These are phyloP conservation scores for Nepenthes gracilis DNA, from an alignment of 148 eudicot genomes.

Conservation along the genomic window DNA sequence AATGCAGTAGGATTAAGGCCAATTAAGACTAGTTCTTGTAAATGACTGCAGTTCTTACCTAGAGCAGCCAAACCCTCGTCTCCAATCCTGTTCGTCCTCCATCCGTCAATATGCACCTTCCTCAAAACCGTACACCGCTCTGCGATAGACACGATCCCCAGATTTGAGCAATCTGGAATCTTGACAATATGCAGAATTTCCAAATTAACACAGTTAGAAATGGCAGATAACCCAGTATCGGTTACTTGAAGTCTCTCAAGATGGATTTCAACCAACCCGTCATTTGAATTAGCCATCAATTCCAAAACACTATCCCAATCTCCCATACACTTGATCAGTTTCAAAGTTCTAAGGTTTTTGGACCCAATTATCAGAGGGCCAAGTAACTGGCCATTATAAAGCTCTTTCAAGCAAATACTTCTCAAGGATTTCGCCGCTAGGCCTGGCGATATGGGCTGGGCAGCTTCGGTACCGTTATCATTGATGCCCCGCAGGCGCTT, in stretches of 20 bases:
- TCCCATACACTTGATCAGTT: conserved; percentile 51
- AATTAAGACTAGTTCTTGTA: conserved; percentile 66
- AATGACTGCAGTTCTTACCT: conserved; percentile 45
- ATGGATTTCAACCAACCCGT: conserved; percentile 46
- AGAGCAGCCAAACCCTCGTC: conserved; percentile 53
- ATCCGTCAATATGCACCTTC: conserved; percentile 82
- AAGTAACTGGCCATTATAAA: conserved; percentile 61
- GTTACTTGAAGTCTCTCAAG: conserved; percentile 72
- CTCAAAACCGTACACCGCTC: conserved; percentile 56
- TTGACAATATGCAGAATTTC: conserved; percentile 69
- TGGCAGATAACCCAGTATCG: conserved; percentile 48
- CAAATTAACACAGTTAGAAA: conserved; percentile 30
- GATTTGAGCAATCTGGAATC: conserved; percentile 57
- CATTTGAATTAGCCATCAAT: conserved; percentile 19
- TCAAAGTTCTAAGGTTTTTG: conserved; percentile 43
- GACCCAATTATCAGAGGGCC: conserved; percentile 51
- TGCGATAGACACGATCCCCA: conserved; percentile 41
- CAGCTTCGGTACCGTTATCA: conserved; percentile 11
- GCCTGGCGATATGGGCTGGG: conserved; percentile 36
- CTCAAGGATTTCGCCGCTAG: conserved; percentile 30
- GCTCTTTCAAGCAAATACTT: conserved; percentile 54
- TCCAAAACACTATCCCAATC: conserved; percentile 69
- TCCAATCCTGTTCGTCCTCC: conserved; percentile 83
- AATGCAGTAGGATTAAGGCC: conserved; percentile 43
- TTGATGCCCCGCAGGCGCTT: conserved; percentile 16